phyloP scores from a whole-genome alignment of 23 red algal genomes.

The Pyropia yezoensis region DNA sequence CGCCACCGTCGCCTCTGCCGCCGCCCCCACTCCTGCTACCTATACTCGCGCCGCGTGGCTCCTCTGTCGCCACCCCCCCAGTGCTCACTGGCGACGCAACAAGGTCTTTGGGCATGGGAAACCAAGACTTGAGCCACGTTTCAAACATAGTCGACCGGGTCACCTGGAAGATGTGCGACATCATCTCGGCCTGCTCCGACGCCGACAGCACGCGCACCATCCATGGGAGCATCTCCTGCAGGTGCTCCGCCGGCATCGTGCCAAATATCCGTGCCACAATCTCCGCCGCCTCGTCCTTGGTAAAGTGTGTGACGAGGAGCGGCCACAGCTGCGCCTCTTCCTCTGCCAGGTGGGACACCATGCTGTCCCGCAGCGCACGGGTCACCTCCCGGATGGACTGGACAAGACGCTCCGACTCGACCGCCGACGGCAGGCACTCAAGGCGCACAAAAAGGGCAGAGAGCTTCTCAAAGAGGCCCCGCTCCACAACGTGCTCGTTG shows the following conservation, averaged over 20 bases:
- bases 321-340: conserved; percentile 88
- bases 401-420: conserved; percentile 34
- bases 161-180: conserved; percentile 76
- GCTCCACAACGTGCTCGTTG: conserved; percentile 77
- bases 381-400: conserved; percentile 39
- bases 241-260: conserved; percentile 57
- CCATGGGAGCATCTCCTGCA: conserved; percentile 91
- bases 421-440: conserved; percentile 53
- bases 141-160: conserved; percentile 98
- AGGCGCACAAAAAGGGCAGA: conserved; percentile 34
- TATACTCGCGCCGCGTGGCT: no score
- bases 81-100: no score
- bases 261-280: conserved; percentile 75
- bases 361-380: conserved; percentile 72
- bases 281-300: conserved; percentile 68
- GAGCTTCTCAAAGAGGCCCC: conserved; percentile 55
- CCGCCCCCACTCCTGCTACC: no score
- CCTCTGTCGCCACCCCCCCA: no score
- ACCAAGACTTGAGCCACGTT: conserved; percentile 89
- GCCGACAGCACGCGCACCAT: conserved; percentile 68
- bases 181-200: conserved; percentile 72
- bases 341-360: conserved; percentile 68
- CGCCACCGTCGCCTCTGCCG: no score
- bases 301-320: conserved; percentile 76
- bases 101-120: conserved; percentile 26